Conservation (phyloP, 202 grass and related monocot species). For the Panicum hallii region DNA sequence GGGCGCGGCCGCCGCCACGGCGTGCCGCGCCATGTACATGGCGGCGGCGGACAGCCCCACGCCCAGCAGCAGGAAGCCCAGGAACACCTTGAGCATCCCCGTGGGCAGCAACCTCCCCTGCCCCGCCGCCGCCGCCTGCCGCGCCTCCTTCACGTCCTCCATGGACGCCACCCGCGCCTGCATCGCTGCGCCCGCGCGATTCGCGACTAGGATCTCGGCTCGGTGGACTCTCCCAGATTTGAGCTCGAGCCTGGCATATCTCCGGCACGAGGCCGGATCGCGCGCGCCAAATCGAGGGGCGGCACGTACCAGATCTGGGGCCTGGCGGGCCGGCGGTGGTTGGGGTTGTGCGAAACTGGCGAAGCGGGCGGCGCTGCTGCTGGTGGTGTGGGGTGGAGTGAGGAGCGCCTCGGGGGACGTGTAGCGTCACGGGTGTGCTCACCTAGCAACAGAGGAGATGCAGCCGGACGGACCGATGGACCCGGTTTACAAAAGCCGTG, state of each 20-base stretch:
- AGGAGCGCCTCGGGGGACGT: not conserved
- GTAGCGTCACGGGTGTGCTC: conserved; percentile 27
- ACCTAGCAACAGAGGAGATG: not conserved
- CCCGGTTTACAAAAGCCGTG: not conserved
- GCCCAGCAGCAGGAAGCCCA: conserved; percentile 69
- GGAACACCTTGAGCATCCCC: conserved; percentile 70
- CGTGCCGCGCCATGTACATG: conserved; percentile 79
- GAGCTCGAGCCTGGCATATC: conserved; percentile 38
- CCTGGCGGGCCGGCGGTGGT: conserved; percentile 13
- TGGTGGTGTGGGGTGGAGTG: conserved; percentile 5
- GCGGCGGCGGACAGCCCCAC: conserved; percentile 65
- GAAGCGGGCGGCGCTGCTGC: conserved; percentile 19
- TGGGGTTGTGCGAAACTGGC: conserved; percentile 21
- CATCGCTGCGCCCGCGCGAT: conserved; percentile 45
- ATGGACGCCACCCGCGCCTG: conserved; percentile 75
- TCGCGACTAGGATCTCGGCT: not conserved
- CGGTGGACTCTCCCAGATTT: conserved; percentile 38
- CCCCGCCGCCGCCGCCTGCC: conserved; percentile 37
- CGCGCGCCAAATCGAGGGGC: conserved; percentile 39
- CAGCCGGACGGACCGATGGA: conserved; percentile 17
- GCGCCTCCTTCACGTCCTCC: conserved; percentile 75
- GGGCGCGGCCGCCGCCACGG: conserved; percentile 54
- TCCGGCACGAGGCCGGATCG: conserved; percentile 39
- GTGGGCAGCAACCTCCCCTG: conserved; percentile 61
- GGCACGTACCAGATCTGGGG: conserved; percentile 51